These are phyloP conservation scores for Cadophora sp. DNA, from an alignment of 2,329 filamentous ascomycete species.

Conservation along the genomic window DNA sequence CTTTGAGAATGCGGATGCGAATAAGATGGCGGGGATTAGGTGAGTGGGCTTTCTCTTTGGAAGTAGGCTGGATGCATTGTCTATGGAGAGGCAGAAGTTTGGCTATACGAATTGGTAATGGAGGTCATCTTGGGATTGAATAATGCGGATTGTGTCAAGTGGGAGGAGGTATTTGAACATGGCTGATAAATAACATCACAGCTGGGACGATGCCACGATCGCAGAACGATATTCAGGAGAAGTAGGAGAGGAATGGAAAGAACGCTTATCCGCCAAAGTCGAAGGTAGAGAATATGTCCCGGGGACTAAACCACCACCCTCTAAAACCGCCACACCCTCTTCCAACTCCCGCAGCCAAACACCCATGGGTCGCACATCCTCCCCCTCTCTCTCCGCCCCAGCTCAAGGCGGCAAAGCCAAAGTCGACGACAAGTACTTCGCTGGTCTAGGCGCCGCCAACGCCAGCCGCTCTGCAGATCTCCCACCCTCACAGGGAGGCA, in stretches of 20 bases:
- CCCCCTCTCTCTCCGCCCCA: slow-evolving; percentile 41
- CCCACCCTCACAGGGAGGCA: slow-evolving; percentile 89
- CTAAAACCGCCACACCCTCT: slow-evolving; percentile 19
- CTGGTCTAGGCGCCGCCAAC: slow-evolving; percentile 83
- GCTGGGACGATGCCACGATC: slow-evolving; percentile 83
- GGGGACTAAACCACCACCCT: slow-evolving; percentile 59
- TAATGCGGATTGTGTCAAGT: not conserved
- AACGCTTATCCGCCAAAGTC: slow-evolving; percentile 83
- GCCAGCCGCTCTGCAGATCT: slow-evolving; percentile 75
- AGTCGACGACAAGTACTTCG: slow-evolving; percentile 89
- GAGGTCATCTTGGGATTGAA: not conserved
- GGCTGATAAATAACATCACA: slow-evolving; percentile 29
- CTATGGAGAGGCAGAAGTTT: not conserved
- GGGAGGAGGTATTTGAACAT: not conserved
- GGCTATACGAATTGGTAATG: not conserved
- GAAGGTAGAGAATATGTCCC: slow-evolving; percentile 88
- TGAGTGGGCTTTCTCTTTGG: slow-evolving; percentile 28
- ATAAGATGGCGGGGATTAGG: slow-evolving; percentile 66
- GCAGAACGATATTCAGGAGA: slow-evolving; percentile 89
- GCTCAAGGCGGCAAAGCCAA: slow-evolving; percentile 56
- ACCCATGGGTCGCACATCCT: slow-evolving; percentile 38
- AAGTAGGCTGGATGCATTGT: not conserved
- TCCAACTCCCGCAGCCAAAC: slow-evolving; percentile 38
- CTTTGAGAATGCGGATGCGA: slow-evolving; percentile 76
- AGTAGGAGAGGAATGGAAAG: slow-evolving; percentile 94